Conservation (phyloP, 2,329 filamentous ascomycete genomes). For the Lasiodiplodia gonubiensis region DNA sequence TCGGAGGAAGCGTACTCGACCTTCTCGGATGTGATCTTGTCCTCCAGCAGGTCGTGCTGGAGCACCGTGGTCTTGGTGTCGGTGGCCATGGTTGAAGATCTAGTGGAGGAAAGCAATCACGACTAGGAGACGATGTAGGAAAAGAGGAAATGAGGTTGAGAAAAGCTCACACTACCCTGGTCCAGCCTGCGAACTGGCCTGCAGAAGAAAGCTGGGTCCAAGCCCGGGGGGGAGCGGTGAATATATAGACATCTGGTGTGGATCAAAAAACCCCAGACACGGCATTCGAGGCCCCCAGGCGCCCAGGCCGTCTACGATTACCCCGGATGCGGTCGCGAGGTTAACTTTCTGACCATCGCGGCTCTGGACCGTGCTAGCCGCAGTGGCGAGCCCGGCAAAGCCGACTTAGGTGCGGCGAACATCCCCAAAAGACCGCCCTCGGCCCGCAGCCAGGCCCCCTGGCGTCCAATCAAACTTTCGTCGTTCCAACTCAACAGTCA, state of each 20-base stretch:
- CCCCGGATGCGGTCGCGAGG: not conserved
- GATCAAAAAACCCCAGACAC: not conserved
- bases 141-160: not conserved
- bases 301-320: not conserved
- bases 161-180: not conserved
- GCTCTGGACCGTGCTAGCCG: not conserved
- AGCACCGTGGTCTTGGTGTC: not conserved
- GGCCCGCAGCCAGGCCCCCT: not conserved
- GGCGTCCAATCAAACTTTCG: not conserved
- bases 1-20: constrained; percentile 33
- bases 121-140: not conserved
- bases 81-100: not conserved
- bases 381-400: not conserved
- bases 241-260: not conserved
- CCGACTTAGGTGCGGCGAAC: not conserved
- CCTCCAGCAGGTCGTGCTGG: constrained; percentile 10
- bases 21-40: constrained; percentile 19
- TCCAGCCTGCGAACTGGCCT: not conserved
- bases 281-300: not conserved
- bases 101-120: not conserved
- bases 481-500: not conserved
- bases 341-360: not conserved
- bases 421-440: not conserved
- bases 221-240: too few species aligned
- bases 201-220: not conserved